Evolutionary conservation across 1,139 yeast genomes (phyloP).

Genomic region (Wickerhamomyces sp.): DNA sequence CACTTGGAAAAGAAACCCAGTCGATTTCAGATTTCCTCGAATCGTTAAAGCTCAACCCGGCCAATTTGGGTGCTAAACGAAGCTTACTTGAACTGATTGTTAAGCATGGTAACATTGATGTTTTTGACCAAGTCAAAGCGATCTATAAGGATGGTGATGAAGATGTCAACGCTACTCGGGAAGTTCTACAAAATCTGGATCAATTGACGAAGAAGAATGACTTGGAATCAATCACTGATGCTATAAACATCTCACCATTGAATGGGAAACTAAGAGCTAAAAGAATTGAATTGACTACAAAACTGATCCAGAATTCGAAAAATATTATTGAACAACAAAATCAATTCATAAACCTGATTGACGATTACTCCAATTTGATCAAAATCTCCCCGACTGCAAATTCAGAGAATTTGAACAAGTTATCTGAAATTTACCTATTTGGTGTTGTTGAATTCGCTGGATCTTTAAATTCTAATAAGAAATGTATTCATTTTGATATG

Average conservation of each 20-base stretch:
- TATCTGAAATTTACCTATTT: slow-evolving; percentile 43
- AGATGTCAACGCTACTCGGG: slow-evolving; percentile 2
- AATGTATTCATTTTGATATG: slow-evolving; percentile 66
- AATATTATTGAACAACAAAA: slow-evolving; percentile 4
- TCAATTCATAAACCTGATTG: slow-evolving; percentile 15
- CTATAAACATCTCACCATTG: slow-evolving; percentile 26
- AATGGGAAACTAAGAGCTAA: slow-evolving; percentile 23
- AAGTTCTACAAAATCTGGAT: slow-evolving; percentile 14
- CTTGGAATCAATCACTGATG: slow-evolving; percentile 13
- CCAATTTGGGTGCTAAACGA: slow-evolving; percentile 37
- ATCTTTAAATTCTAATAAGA: slow-evolving; percentile 46
- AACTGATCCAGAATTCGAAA: slow-evolving; percentile 8
- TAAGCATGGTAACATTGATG: slow-evolving; percentile 40
- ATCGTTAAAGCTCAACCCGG: slow-evolving; percentile 36
- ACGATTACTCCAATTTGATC: slow-evolving; percentile 18
- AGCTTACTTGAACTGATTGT: slow-evolving; percentile 41
- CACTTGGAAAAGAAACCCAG: slow-evolving; percentile 40
- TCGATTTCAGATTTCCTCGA: slow-evolving; percentile 44
- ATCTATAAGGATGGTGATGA: slow-evolving; percentile 6
- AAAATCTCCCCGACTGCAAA: slow-evolving; percentile 14
- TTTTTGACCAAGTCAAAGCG: slow-evolving; percentile 12
- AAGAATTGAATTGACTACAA: slow-evolving; percentile 28
- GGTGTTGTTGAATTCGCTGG: slow-evolving; percentile 47
- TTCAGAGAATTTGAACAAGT: slow-evolving; percentile 16
- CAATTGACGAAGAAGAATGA: slow-evolving; percentile 9